Evolutionary conservation across 2,329 filamentous ascomycete species (phyloP).

Genomic region (Beauveria rudraprayagi): DNA sequence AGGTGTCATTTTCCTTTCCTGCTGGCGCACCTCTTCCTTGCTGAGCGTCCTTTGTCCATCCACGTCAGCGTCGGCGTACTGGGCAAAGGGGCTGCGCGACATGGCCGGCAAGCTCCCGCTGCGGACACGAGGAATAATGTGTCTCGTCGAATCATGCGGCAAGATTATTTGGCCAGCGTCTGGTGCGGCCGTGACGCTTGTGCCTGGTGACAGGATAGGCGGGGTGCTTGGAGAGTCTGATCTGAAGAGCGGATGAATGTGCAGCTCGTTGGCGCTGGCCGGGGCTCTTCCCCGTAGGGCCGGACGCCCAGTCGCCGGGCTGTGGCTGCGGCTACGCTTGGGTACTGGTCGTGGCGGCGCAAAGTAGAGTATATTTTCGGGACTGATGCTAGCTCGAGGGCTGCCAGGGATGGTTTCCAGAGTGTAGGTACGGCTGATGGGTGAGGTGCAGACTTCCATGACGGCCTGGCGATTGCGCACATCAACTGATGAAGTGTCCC

Average conservation of each 20-base stretch:
- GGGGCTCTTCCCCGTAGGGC: slow-evolving; percentile 16
- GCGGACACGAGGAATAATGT: slow-evolving; percentile 44
- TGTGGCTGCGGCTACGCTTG: slow-evolving; percentile 44
- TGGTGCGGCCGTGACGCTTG: slow-evolving; percentile 62
- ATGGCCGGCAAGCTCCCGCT: slow-evolving; percentile 44
- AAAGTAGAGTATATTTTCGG: slow-evolving; percentile 51
- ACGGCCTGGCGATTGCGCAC: slow-evolving; percentile 52
- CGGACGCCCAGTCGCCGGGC: slow-evolving; percentile 25
- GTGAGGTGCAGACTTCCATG: slow-evolving; percentile 36
- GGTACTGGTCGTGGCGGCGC: slow-evolving; percentile 40
- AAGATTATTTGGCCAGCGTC: slow-evolving; percentile 57
- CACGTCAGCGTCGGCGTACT: not conserved
- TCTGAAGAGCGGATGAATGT: slow-evolving; percentile 73
- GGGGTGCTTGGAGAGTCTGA: slow-evolving; percentile 63
- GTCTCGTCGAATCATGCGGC: slow-evolving; percentile 42
- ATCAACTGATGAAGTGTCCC: slow-evolving; percentile 65
- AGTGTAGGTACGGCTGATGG: slow-evolving; percentile 39
- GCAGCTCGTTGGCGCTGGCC: slow-evolving; percentile 47
- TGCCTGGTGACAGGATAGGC: slow-evolving; percentile 58
- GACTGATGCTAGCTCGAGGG: slow-evolving; percentile 56
- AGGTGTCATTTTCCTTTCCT: slow-evolving; percentile 12
- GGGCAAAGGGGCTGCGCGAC: slow-evolving; percentile 4
- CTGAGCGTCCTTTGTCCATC: not conserved
- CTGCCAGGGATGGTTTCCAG: slow-evolving; percentile 66
- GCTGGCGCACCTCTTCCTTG: not conserved